Conservation (phyloP, 225 moss, liverwort and hornwort species). For the Polytrichum commune region DNA sequence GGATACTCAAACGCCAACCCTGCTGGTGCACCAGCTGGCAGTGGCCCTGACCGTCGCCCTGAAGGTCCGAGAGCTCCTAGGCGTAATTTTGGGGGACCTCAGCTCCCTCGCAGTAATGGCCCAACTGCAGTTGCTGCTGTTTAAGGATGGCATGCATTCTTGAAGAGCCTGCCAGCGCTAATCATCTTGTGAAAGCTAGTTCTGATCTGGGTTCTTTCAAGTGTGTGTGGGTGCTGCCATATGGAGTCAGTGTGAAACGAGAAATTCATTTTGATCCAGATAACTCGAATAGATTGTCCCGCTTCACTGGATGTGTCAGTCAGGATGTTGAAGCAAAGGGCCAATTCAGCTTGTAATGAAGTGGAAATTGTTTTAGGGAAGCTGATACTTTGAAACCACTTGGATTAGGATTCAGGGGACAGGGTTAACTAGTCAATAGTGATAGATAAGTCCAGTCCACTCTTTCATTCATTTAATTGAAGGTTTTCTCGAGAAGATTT, state of each 20-base stretch:
- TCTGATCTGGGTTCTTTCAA: background rate
- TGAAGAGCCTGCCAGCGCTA: constrained; percentile 15
- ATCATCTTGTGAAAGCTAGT: constrained; percentile 17
- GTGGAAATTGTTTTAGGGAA: background rate
- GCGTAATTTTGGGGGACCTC: constrained; percentile 29
- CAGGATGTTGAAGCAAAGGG: background rate
- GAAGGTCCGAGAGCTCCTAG: constrained; percentile 48
- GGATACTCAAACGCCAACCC: constrained; percentile 35
- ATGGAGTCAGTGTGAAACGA: constrained; percentile 14
- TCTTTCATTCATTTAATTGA: constrained; percentile 1
- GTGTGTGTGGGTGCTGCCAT: constrained; percentile 13
- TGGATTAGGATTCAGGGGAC: background rate
- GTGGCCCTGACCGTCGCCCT: constrained; percentile 39
- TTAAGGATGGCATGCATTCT: constrained; percentile 12
- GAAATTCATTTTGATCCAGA: constrained; percentile 34
- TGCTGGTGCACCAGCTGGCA: constrained; percentile 25
- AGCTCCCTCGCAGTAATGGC: constrained; percentile 35
- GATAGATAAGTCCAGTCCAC: background rate
- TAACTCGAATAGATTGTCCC: constrained; percentile 4
- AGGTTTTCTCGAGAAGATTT: background rate
- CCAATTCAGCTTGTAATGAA: background rate
- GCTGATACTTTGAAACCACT: background rate
- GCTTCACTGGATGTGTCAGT: background rate
- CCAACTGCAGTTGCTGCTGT: constrained; percentile 18
- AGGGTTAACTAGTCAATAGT: background rate